A percentile compares a stretch with the other conserved stretches of the same genome.
These are phyloP conservation scores for Lepidium didymum DNA, from an alignment of 345 rosid genomes.

Conservation along the genomic window DNA sequence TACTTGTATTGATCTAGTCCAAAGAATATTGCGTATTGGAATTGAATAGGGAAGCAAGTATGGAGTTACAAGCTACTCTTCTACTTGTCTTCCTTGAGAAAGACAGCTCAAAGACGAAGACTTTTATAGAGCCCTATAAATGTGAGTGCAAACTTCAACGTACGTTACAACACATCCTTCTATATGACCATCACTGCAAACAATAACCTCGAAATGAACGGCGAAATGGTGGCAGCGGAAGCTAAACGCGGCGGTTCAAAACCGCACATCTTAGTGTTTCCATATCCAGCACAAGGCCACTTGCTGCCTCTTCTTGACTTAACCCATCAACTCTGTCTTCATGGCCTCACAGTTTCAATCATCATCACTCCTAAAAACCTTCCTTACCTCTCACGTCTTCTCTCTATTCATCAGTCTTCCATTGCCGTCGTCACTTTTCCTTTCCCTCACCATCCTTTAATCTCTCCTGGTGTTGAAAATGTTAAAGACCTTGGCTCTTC, in stretches of 20 bases:
- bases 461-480: constrained; percentile 55
- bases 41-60: too few species aligned
- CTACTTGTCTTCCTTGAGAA: too few species aligned
- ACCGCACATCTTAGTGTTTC: constrained; percentile 51
- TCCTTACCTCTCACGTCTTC: constrained; percentile 38
- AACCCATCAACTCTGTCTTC: constrained; percentile 39
- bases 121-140: too few species aligned
- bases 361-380: constrained; percentile 47
- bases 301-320: constrained; percentile 46
- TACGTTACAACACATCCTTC: too few species aligned
- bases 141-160: too few species aligned
- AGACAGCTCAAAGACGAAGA: too few species aligned
- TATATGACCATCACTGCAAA: too few species aligned
- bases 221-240: neutral
- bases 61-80: too few species aligned
- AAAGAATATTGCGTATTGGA: too few species aligned
- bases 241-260: neutral
- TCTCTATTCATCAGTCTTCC: constrained; percentile 27
- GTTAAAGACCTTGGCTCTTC: constrained; percentile 40
- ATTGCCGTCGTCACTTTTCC: constrained; percentile 32
- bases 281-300: constrained; percentile 71
- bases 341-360: constrained; percentile 35
- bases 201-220: too few species aligned
- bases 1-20: too few species aligned
- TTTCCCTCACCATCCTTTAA: constrained; percentile 46